A percentile compares a stretch with the other conserved stretches of the same genome.
Conservation (phyloP, 2,329 filamentous ascomycete genomes). For the Cytospora leucostoma region DNA sequence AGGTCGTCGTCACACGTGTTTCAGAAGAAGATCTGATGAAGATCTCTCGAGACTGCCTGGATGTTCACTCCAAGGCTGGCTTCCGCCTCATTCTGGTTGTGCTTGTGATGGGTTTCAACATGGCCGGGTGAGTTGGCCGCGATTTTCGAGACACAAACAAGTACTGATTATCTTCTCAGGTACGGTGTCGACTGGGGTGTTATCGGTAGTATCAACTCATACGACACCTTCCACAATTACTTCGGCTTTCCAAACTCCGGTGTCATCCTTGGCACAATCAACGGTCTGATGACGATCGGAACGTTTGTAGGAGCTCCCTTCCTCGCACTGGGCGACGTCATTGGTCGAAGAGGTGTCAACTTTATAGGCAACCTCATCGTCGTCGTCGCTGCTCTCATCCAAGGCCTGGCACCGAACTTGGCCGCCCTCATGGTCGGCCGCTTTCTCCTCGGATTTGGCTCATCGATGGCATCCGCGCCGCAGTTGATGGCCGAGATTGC, state of each 20-base stretch:
- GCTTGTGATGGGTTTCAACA: conserved; percentile 49
- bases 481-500: conserved; percentile 37
- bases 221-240: conserved; percentile 45
- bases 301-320: conserved; percentile 51
- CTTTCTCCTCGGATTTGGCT: conserved; percentile 41
- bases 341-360: conserved; percentile 53
- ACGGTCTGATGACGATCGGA: conserved; percentile 50
- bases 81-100: conserved; percentile 45
- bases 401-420: conserved; percentile 49
- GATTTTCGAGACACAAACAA: too few species aligned
- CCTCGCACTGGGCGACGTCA: conserved; percentile 50
- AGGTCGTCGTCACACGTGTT: conserved; percentile 46
- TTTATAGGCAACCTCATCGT: conserved; percentile 48
- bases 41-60: conserved; percentile 44
- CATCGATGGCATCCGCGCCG: conserved; percentile 34
- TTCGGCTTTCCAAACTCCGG: conserved; percentile 46
- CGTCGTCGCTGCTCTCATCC: conserved; percentile 45
- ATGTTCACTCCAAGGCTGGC: conserved; percentile 43
- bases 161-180: conserved; percentile 2
- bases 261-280: conserved; percentile 45
- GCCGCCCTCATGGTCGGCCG: conserved; percentile 39
- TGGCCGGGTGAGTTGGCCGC: conserved; percentile 38
- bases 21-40: conserved; percentile 48
- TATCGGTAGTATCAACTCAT: conserved; percentile 48
- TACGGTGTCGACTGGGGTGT: conserved; percentile 53